phyloP scores from a whole-genome alignment of 163 green algal genomes.

The Scenedesmus sp. region DNA sequence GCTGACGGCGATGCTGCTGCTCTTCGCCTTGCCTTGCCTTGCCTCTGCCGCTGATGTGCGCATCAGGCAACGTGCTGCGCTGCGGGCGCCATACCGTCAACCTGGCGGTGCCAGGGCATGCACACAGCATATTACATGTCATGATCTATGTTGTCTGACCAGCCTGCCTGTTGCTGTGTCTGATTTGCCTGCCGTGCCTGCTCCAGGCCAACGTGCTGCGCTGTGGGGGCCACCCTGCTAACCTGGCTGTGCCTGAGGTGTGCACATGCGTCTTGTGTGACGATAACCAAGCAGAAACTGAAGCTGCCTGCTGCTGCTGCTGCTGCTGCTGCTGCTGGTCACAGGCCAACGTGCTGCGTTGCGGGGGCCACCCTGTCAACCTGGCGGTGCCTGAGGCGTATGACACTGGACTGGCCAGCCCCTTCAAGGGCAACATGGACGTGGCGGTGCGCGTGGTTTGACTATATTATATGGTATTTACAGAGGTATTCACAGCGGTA shows the following conservation, averaged over 20 bases:
- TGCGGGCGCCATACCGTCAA: not conserved
- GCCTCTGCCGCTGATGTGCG: too few relatives aligned
- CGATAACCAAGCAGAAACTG: too few relatives aligned
- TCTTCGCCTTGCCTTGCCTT: too few relatives aligned
- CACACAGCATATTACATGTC: not conserved
- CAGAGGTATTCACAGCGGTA: too few relatives aligned
- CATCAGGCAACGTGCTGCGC: constrained; percentile 23
- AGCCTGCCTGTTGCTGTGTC: too few relatives aligned
- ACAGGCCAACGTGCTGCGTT: constrained; percentile 51
- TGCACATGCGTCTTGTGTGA: too few relatives aligned
- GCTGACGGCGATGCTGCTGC: too few relatives aligned
- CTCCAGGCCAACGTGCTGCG: constrained; percentile 5
- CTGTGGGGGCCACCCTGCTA: constrained; percentile 22
- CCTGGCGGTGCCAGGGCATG: too few relatives aligned
- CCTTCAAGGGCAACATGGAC: constrained; percentile 54
- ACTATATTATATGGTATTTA: too few relatives aligned
- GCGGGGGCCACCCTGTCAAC: constrained; percentile 45
- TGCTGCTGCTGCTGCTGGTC: not conserved
- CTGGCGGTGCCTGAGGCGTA: constrained; percentile 49
- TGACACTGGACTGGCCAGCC: constrained; percentile 26
- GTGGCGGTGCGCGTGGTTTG: not conserved
- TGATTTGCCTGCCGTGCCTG: not conserved
- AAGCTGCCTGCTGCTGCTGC: not conserved
- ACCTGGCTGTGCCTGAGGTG: not conserved
- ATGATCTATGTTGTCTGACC: not conserved